These are phyloP conservation scores for Kurtzmaniella quercitrusa DNA, from an alignment of 1,139 yeast species.

Conservation along the genomic window DNA sequence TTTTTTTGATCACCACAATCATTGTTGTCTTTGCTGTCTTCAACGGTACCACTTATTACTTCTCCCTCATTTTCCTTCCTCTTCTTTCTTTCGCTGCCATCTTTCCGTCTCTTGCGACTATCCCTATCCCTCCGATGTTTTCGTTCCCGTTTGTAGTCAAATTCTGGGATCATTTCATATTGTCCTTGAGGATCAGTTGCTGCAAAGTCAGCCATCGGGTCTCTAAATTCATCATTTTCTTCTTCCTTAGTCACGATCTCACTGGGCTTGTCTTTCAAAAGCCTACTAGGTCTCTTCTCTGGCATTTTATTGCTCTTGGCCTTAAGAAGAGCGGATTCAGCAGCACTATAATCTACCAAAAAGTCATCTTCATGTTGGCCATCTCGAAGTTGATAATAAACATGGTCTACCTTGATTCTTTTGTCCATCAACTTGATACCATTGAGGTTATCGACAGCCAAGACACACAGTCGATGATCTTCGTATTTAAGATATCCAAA, in stretches of 20 bases:
- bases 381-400: slow-evolving; percentile 55
- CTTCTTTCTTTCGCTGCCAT: not conserved
- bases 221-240: slow-evolving; percentile 14
- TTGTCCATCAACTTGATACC: slow-evolving; percentile 64
- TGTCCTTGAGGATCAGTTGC: slow-evolving; percentile 11
- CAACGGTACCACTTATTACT: not conserved
- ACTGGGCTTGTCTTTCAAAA: slow-evolving; percentile 3
- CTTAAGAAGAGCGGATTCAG: not conserved
- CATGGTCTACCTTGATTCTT: slow-evolving; percentile 69
- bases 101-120: not conserved
- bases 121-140: slow-evolving; percentile 2
- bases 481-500: slow-evolving; percentile 83
- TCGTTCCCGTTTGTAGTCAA: slow-evolving; percentile 4
- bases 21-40: no score
- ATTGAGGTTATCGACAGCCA: slow-evolving; percentile 87
- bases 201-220: slow-evolving; percentile 13
- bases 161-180: not conserved
- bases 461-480: slow-evolving; percentile 72
- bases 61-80: not conserved
- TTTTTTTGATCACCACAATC: not conserved
- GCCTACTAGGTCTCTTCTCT: slow-evolving; percentile 18
- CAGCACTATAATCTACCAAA: slow-evolving; percentile 24
- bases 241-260: slow-evolving; percentile 8
- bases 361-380: slow-evolving; percentile 47
- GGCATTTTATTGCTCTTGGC: slow-evolving; percentile 10